Conservation (phyloP, 2,329 filamentous ascomycete species). For the Alternaria sp. region DNA sequence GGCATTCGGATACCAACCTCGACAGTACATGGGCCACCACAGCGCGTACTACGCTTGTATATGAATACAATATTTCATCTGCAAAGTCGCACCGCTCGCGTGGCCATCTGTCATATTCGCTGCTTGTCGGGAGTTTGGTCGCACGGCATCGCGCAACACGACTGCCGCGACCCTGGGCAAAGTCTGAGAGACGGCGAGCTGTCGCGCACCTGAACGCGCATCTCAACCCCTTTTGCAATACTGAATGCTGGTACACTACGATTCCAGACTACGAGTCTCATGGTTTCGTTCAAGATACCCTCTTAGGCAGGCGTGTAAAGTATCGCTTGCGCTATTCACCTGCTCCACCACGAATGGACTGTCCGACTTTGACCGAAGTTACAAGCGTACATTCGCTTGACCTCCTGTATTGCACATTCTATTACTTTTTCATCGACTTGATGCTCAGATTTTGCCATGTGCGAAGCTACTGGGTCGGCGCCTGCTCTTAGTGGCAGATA, state of each 20-base stretch:
- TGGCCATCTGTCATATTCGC: conserved; percentile 2
- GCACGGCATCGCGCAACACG: neutral
- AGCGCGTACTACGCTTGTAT: neutral
- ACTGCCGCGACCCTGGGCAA: neutral
- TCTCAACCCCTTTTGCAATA: neutral
- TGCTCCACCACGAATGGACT: neutral
- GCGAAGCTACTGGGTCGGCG: neutral
- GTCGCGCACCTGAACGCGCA: neutral
- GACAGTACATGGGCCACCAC: neutral
- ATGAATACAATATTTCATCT: neutral
- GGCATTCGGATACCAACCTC: neutral
- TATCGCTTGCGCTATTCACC: neutral
- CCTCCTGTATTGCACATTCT: neutral
- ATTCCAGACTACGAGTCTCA: neutral
- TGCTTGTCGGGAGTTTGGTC: neutral
- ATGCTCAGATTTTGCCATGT: neutral
- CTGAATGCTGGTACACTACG: neutral
- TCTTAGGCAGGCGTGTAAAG: neutral
- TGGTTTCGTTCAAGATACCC: neutral
- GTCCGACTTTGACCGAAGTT: conserved; percentile 7
- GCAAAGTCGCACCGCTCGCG: conserved; percentile 1
- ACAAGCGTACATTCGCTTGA: conserved; percentile 4
- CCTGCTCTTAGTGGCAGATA: conserved; percentile 12
- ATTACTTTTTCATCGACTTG: neutral
- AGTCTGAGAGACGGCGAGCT: neutral